Evolutionary conservation across 768 basidiomycete species (phyloP), one percentile per base, ranked within the genome.

Genomic region (Russula sp.): DNA sequence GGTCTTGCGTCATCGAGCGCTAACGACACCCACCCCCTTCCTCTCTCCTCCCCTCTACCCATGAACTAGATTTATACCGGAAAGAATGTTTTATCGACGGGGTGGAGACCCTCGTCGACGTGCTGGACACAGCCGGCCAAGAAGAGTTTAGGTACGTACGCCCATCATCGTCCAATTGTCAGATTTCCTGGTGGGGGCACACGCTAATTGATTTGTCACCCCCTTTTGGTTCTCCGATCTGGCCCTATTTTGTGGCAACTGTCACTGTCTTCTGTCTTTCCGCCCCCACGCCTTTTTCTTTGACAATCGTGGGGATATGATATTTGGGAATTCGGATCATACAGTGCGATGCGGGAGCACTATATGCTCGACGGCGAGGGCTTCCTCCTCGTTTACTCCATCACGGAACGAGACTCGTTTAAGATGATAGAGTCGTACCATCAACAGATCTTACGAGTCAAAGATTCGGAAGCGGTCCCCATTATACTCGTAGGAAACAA

Each of bases 311-410:
- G 46, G 46, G n/a, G n/a, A 44, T 42, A 30, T 30, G 28, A 30
- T n/a, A n/a, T 9, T 30, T 32, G 22, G 24, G 8, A 8, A 9
- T 65, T 30, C 28, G 28, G 28, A 30, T 5, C 28, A 30, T 5
- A 57, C 72, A 95, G 93, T 60, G 96, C 95, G 20, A 98, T 98
- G 95, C 88, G 95, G 54, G 96, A 97, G 72, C 96, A 98, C 72
- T 98, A 98, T 79, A 98, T 98, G 94, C 86, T 93, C 56, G 93
- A 92, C 34, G 96, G 96, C 66, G 95, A 98, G 76, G 96, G 94
- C 18, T 98, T 98, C 82, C 84, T 98, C 52, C 86, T 98, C 67
- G 94, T 98, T 61, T 98, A 98, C 77, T 94, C 93, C 56, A 97
- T 97, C 77, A 97, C 96, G 24, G 94, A 94, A n/a, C 88, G 94